Evolutionary conservation across 2,329 filamentous ascomycete species (phyloP).

Genomic region (Colletotrichum echinochloae): DNA sequence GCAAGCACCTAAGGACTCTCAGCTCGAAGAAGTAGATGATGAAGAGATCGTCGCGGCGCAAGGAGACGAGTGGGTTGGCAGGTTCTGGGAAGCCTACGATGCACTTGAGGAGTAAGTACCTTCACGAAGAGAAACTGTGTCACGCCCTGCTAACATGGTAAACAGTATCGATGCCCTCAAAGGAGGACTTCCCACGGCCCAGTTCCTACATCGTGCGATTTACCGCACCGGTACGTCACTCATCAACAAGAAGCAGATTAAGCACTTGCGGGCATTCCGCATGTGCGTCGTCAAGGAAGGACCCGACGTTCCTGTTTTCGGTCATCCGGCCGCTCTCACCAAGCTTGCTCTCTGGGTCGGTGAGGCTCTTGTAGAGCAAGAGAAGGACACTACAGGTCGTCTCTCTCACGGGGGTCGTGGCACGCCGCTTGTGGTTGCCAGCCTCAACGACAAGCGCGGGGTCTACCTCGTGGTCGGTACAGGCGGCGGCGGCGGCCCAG

Average conservation of each 20-base stretch:
- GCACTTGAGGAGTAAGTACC: slow-evolving; percentile 73
- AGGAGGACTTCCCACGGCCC: slow-evolving; percentile 82
- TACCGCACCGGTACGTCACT: slow-evolving; percentile 91
- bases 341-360: slow-evolving; percentile 95
- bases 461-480: slow-evolving; percentile 95
- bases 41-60: slow-evolving; percentile 60
- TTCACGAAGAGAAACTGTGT: slow-evolving; percentile 44
- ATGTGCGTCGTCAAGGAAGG: slow-evolving; percentile 97
- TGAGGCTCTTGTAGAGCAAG: slow-evolving; percentile 90
- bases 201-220: slow-evolving; percentile 91
- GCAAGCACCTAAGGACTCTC: slow-evolving; percentile 47
- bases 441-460: slow-evolving; percentile 86
- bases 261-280: slow-evolving; percentile 90
- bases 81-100: slow-evolving; percentile 80
- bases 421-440: slow-evolving; percentile 89
- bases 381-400: slow-evolving; percentile 79
- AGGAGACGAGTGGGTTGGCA: slow-evolving; percentile 72
- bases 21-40: slow-evolving; percentile 57
- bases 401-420: slow-evolving; percentile 76
- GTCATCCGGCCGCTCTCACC: slow-evolving; percentile 90
- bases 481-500: slow-evolving; percentile 84
- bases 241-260: slow-evolving; percentile 93
- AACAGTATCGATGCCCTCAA: slow-evolving; percentile 80
- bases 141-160: slow-evolving; percentile 55
- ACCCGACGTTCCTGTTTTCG: slow-evolving; percentile 90